phyloP scores from a whole-genome alignment of 2,329 filamentous ascomycete species.

The Colletotrichum spinosum region DNA sequence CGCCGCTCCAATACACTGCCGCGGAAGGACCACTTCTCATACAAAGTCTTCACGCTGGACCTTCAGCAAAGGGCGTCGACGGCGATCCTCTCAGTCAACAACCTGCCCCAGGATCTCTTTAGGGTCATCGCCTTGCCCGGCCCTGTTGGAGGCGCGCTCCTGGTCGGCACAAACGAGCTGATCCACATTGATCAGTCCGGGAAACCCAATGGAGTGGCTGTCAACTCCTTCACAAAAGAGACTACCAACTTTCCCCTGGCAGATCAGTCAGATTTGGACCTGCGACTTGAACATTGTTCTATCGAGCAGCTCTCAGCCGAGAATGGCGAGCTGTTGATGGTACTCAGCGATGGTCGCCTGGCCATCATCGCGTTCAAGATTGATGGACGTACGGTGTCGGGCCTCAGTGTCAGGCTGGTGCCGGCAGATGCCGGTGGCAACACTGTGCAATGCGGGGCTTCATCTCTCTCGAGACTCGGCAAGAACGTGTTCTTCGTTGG shows the following conservation, averaged over 20 bases:
- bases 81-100: conserved; percentile 86
- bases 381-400: conserved; percentile 91
- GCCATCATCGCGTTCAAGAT: conserved; percentile 84
- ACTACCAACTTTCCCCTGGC: conserved; percentile 85
- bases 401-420: conserved; percentile 78
- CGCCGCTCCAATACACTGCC: conserved; percentile 82
- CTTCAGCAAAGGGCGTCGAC: conserved; percentile 94
- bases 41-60: conserved; percentile 95
- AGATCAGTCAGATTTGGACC: conserved; percentile 84
- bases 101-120: conserved; percentile 88
- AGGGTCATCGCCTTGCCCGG: conserved; percentile 84
- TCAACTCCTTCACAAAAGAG: conserved; percentile 89
- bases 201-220: conserved; percentile 90
- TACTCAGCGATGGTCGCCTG: conserved; percentile 80
- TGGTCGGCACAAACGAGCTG: conserved; percentile 89
- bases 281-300: conserved; percentile 84
- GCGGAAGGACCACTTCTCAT: conserved; percentile 86
- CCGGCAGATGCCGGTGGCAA: conserved; percentile 71
- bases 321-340: conserved; percentile 85
- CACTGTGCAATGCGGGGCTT: conserved; percentile 70
- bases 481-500: conserved; percentile 83
- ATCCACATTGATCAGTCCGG: conserved; percentile 97
- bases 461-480: conserved; percentile 77
- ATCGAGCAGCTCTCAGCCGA: conserved; percentile 82
- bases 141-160: conserved; percentile 87